Conservation (phyloP, 2,329 filamentous ascomycete species). For the Exophiala sp. region DNA sequence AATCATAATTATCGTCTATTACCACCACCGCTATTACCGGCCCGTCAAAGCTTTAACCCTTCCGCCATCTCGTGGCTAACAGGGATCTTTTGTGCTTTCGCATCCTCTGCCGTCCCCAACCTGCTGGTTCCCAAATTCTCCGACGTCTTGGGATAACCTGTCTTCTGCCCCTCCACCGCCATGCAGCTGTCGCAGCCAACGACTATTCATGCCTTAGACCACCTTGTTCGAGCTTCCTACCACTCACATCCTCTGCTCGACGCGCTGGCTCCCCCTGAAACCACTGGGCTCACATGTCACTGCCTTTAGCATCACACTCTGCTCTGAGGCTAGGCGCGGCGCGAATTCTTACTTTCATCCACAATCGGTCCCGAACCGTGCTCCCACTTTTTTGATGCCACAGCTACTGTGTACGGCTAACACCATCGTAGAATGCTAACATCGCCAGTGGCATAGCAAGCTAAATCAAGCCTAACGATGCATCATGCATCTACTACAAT, state of each 20-base stretch:
- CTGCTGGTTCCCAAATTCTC: conserved; percentile 23
- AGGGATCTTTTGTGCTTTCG: conserved; percentile 1
- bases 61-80: conserved; percentile 18
- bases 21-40: not conserved
- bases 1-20: not conserved
- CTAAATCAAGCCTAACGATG: conserved; percentile 8
- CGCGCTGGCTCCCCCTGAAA: conserved; percentile 23
- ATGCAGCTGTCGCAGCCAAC: not conserved
- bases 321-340: conserved; percentile 21
- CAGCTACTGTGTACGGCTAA: not conserved
- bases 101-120: conserved; percentile 5
- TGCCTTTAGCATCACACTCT: conserved; percentile 21
- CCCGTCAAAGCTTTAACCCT: conserved; percentile 5
- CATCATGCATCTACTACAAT: conserved; percentile 7
- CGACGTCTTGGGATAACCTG: conserved; percentile 6
- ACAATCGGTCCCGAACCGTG: no score
- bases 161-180: not conserved
- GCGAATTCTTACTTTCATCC: conserved; percentile 14
- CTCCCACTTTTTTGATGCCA: no score
- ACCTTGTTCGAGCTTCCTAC: conserved; percentile 5
- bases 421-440: conserved; percentile 2
- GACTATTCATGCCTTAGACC: not conserved
- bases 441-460: conserved; percentile 9
- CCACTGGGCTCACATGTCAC: conserved; percentile 13
- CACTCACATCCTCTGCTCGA: conserved; percentile 19